phyloP scores from a whole-genome alignment of 345 rosid species.

The Moricandia arvensis region DNA sequence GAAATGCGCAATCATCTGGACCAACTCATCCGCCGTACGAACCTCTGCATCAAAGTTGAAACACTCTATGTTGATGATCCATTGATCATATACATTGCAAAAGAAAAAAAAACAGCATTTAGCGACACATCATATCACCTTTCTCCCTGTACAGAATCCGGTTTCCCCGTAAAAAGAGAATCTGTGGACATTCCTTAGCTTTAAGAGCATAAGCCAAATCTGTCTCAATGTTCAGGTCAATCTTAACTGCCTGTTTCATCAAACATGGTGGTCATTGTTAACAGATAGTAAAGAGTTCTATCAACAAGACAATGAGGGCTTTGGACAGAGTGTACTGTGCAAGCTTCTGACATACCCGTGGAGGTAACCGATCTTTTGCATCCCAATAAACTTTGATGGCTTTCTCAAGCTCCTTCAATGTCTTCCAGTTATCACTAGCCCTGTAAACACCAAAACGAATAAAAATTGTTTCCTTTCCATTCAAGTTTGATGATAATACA shows the following conservation, averaged over 20 bases:
- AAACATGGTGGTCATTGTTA: slow-evolving; percentile 1
- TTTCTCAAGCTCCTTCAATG: slow-evolving; percentile 82
- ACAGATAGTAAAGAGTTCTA: neutral
- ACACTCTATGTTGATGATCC: neutral
- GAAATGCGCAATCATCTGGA: slow-evolving; percentile 87
- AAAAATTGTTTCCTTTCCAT: neutral
- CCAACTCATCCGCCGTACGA: slow-evolving; percentile 73
- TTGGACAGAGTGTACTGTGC: too few relatives aligned
- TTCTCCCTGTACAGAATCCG: slow-evolving; percentile 70
- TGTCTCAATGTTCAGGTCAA: slow-evolving; percentile 82
- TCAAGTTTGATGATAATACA: neutral
- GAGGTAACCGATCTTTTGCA: slow-evolving; percentile 82
- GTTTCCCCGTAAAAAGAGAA: slow-evolving; percentile 75
- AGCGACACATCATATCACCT: slow-evolving; percentile 42
- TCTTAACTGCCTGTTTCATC: slow-evolving; percentile 67
- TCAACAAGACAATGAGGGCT: neutral
- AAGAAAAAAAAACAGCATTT: neutral
- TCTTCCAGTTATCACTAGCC: slow-evolving; percentile 84
- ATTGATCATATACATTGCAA: neutral
- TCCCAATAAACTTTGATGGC: slow-evolving; percentile 80
- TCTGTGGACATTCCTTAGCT: slow-evolving; percentile 77
- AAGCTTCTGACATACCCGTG: slow-evolving; percentile 53
- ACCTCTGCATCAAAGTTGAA: slow-evolving; percentile 48
- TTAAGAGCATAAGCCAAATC: slow-evolving; percentile 95
- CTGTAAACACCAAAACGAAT: slow-evolving; percentile 32